Evolutionary conservation across 495 filamentous ascomycete genomes (phyloP), one percentile per base, ranked within the genome.

Genomic region (Neurospora discreta): DNA sequence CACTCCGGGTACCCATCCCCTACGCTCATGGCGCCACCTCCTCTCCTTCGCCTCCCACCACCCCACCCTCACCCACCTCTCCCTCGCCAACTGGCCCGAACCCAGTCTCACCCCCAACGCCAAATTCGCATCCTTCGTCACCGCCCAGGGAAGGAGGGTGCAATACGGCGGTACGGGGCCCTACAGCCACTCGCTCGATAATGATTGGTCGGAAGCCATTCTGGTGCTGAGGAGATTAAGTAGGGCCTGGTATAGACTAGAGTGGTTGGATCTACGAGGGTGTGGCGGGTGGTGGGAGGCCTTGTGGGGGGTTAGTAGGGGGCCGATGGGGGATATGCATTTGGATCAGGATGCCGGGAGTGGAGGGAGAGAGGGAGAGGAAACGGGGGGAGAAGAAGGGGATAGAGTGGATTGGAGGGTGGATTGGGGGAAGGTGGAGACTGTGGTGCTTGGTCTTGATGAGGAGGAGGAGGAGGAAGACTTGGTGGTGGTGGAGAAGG

Each of bases 201-300:
- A 88, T 65, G 89, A 93, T 80, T 91, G 87, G 87, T 83, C 85
- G 39, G 92, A 94, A 76, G 88, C 91, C 1, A 88, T 91, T 1
- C 80, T 84, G 44, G 81, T 95, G 4, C 81, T 97, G 3, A 86
- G 89, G n/a, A 85, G 87, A 15, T 83, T 97, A 0, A 91, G 90
- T 70, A 84, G 83, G 36, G 82, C 81, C 15, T 86, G 91, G 1
- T 92, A 93, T 76, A 86, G 88, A 65, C 83, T 97, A 2, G 87
- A 92, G 78, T 94, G 89, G 81, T 85, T 97, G 0, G 93, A 95
- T 77, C 81, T 97, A 16, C 91, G 91, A 72, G 93, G 92, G 18
- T 97, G 93, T 78, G 80, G 79, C 0, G 83, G 85, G 18, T 97
- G 94, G 94, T 77, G 87, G 39, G 79, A 81, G 5, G 91, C 91